Evolutionary conservation across 768 basidiomycete genomes (phyloP), one percentile per base, ranked within the genome.

Genomic region (Termitomyces sp.): DNA sequence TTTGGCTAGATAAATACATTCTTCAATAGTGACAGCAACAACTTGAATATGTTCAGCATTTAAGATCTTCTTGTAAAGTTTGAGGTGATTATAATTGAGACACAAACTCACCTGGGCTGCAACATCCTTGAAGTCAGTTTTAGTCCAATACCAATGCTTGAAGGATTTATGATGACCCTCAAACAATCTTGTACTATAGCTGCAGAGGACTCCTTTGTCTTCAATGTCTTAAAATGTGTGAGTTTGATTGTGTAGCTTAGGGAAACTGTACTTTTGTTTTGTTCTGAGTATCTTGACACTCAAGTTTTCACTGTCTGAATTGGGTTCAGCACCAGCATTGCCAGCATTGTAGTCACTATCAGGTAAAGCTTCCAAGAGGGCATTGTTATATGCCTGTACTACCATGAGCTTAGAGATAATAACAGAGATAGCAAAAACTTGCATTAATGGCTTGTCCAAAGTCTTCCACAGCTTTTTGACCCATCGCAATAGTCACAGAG

Each of bases 41-140:
- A n/a, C n/a, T n/a, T n/a, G n/a, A n/a, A n/a, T n/a, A n/a, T n/a
- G n/a, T n/a, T n/a, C n/a, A n/a, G n/a, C n/a, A n/a, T n/a, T n/a
- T n/a, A 36, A 16, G 7, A 36, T 36, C 35, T 36, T 7, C 7
- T 16, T 36, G 7, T 16, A 36, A 36, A 36, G 35, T 16, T 36
- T 7, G 16, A 36, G n/a, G n/a, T n/a, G n/a, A n/a, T n/a, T n/a
- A n/a, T n/a, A n/a, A n/a, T n/a, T 36, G 16, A 36, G 7, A 36
- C 9, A 36, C 35, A 36, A 36, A 7, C 40, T 41, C 40, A 72
- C 73, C 65, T 74, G 72, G 0, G 39, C 25, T 1, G 63, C 68
- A 33, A 72, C 61, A 41, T 73, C 39, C 41, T 68, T 70, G 59
- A 69, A 70, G 48, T 74, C 73, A 1, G 70, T 71, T 7, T 57